Base-by-base conservation (phyloP, 1,139 yeast species). In the Chernovozyma aurita region DNA sequence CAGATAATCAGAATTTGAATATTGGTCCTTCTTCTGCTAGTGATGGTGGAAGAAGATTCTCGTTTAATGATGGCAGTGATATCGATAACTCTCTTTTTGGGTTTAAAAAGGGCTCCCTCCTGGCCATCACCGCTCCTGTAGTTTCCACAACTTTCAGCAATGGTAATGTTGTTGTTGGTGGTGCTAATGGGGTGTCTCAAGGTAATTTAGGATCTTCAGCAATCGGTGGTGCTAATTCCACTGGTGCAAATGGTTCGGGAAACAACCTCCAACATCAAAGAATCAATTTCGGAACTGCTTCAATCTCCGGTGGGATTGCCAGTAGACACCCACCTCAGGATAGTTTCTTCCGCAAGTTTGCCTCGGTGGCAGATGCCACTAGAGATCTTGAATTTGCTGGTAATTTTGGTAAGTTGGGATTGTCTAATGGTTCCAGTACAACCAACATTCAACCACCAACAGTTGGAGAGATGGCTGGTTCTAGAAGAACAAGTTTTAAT, bases 341-440 rank as follows among this genome's bases (percentile, higher is more conserved):
- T 18, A 63, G 75, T 31, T 80, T 80, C 48, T 59, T 80, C 40
- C 83, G 78, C 44, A 80, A 83, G 55, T 84, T 85, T 52, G 68
- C 85, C 6, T 64, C 78, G n/a, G 81, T 85, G 15, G 87, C 86
- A 11, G 94, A 85, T 42, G 85, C 87, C 27, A 85, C 95, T 0
- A 66, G 87, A 46, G 90, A 83, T 43, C 74, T 83, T 28, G 94
- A 85, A 50, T 54, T 78, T 30, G 52, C 70, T 13, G 55, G 29
- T 7, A 30, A 16, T 16, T 26, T 26, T 11, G 12, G 28, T 13
- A 26, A 26, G 8, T 16, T 26, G 8, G 6, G 9, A 6, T 14
- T 26, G 8, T 26, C 28, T 16, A 11, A 16, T 20, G 22, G 8
- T 9, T 7, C 8, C 9, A 24, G 13, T 24, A 8, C 27, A 6